These are phyloP conservation scores for Russula sp. DNA, from an alignment of 768 basidiomycete genomes.

Conservation along the genomic window DNA sequence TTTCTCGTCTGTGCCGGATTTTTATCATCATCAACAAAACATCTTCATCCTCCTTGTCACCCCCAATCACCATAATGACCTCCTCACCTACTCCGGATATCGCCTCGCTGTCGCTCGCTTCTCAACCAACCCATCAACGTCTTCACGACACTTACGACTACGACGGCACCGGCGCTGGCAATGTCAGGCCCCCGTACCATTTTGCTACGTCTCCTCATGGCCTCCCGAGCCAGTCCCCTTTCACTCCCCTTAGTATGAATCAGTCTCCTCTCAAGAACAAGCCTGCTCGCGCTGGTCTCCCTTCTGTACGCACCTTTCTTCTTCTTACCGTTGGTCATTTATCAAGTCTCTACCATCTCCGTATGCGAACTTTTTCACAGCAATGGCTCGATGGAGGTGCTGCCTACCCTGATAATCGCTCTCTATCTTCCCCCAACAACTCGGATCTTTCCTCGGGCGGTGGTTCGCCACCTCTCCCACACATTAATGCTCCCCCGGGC, in stretches of 20 bases:
- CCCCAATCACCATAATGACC: slow-evolving; percentile 56
- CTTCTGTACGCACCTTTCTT: slow-evolving; percentile 47
- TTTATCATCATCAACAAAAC: not conserved
- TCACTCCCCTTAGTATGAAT: slow-evolving; percentile 47
- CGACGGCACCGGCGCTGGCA: slow-evolving; percentile 50
- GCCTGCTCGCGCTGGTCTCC: slow-evolving; percentile 62
- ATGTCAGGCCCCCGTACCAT: slow-evolving; percentile 57
- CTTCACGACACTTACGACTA: slow-evolving; percentile 84
- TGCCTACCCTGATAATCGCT: slow-evolving; percentile 56
- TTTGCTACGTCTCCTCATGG: slow-evolving; percentile 61
- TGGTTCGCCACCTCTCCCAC: slow-evolving; percentile 63
- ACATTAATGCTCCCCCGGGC: slow-evolving; percentile 39
- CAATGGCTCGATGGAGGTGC: slow-evolving; percentile 77
- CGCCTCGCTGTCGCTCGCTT: slow-evolving; percentile 66
- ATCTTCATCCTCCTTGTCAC: not conserved
- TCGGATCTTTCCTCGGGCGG: slow-evolving; percentile 86
- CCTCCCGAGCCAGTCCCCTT: slow-evolving; percentile 43
- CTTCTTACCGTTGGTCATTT: slow-evolving; percentile 23
- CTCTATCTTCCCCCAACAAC: slow-evolving; percentile 80
- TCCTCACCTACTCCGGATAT: slow-evolving; percentile 70
- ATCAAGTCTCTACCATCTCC: slow-evolving; percentile 1
- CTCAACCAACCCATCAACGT: slow-evolving; percentile 61
- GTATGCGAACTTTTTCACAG: slow-evolving; percentile 35
- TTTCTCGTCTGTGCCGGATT: slow-evolving; percentile 6
- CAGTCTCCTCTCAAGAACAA: slow-evolving; percentile 75